Evolutionary conservation across 139 green algal species (phyloP).

Genomic region (Chlamydomonas sphaeroides): DNA sequence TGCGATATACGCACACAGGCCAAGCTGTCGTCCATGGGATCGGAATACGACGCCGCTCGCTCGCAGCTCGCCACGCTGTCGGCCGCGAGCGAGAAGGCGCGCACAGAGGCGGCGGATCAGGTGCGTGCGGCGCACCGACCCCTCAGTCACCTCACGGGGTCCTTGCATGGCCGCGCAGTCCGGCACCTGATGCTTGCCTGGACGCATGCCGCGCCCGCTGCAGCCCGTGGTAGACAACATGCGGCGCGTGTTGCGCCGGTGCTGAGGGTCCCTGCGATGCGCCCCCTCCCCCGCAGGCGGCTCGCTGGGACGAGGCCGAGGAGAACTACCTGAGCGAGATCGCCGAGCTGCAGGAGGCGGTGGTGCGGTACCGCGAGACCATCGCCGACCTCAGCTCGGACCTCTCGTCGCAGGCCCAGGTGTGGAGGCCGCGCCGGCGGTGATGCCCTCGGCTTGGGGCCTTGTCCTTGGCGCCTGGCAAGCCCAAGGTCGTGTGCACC

Average conservation of each 20-base stretch:
- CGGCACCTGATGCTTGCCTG: too few relatives aligned
- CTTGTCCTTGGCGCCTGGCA: too few relatives aligned
- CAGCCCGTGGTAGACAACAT: too few relatives aligned
- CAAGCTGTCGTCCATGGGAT: background rate
- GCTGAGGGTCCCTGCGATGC: too few relatives aligned
- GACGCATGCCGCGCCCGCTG: too few relatives aligned
- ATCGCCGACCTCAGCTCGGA: conserved; percentile 9
- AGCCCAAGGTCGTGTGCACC: conserved; percentile 1
- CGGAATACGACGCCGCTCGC: background rate
- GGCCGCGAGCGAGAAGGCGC: too few relatives aligned
- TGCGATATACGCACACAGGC: background rate
- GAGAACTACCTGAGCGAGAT: conserved; percentile 17
- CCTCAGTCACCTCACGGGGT: too few relatives aligned
- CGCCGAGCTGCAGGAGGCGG: conserved; percentile 6
- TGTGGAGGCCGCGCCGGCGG: too few relatives aligned
- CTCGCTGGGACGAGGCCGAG: conserved; percentile 8
- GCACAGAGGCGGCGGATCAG: conserved; percentile 2
- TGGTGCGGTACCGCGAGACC: conserved; percentile 25
- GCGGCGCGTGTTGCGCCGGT: too few relatives aligned
- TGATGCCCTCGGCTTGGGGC: too few relatives aligned
- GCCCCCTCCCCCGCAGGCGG: background rate
- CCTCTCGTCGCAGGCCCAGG: background rate
- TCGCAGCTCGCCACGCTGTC: background rate
- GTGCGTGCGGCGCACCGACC: too few relatives aligned
- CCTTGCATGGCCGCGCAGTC: too few relatives aligned